Percentiles rank a stretch among this genome's conserved stretches.
Conservation (phyloP, 1,284 basidiomycete genomes). For the Ganoderma multipileum region DNA sequence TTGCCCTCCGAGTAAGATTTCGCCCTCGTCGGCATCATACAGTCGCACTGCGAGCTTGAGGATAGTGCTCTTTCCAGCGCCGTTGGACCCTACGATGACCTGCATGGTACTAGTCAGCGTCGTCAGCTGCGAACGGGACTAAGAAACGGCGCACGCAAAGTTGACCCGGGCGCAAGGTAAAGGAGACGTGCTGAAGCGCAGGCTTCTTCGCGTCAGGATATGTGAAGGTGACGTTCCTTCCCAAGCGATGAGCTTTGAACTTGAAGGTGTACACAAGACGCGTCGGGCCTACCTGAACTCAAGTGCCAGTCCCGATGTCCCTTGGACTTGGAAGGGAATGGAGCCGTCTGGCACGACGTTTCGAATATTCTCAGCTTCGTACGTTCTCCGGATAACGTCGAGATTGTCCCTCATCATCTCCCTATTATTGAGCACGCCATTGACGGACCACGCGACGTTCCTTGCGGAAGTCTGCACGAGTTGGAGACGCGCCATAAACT, state of each 20-base stretch:
- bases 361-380: constrained; percentile 61
- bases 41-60: constrained; percentile 75
- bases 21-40: constrained; percentile 73
- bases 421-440: constrained; percentile 58
- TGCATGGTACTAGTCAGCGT: neutral
- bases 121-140: neutral
- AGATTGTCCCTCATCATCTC: constrained; percentile 64
- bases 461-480: constrained; percentile 68
- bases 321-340: constrained; percentile 64
- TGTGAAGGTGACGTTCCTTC: constrained; percentile 68
- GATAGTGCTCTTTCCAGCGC: constrained; percentile 81
- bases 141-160: constrained; percentile 54
- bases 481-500: constrained; percentile 74
- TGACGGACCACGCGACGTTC: constrained; percentile 58
- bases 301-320: constrained; percentile 63
- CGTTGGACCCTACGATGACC: constrained; percentile 77
- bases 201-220: constrained; percentile 58
- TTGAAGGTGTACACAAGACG: too few species aligned
- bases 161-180: constrained; percentile 72
- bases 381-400: constrained; percentile 34
- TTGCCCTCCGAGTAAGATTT: constrained; percentile 67
- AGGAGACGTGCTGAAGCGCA: constrained; percentile 69
- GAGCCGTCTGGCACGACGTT: constrained; percentile 66
- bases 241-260: neutral
- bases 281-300: constrained; percentile 62